phyloP scores from a whole-genome alignment of 2,329 filamentous ascomycete species.

The Aspergillus pseudotamarii region DNA sequence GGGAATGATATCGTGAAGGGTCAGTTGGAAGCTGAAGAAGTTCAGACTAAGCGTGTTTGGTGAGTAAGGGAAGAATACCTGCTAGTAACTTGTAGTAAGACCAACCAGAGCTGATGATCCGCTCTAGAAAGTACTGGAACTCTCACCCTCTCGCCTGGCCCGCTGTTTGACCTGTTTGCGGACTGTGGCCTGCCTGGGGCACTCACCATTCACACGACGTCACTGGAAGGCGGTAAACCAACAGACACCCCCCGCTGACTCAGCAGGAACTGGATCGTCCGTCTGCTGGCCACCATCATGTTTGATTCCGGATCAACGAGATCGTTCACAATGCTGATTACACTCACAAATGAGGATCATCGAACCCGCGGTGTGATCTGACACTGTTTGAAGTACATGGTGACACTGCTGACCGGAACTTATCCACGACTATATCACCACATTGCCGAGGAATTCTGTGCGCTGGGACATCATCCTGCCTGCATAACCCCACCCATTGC shows the following conservation, averaged over 20 bases:
- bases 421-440: not conserved
- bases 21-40: constrained; percentile 15
- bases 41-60: constrained; percentile 15
- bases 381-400: not conserved
- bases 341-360: not conserved
- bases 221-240: constrained; percentile 1
- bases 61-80: not conserved
- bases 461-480: not conserved
- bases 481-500: not conserved
- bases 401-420: not conserved
- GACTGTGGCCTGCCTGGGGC: constrained; percentile 24
- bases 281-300: not conserved
- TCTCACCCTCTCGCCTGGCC: constrained; percentile 18
- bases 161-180: constrained; percentile 40
- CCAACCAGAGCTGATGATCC: constrained; percentile 22
- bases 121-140: constrained; percentile 48
- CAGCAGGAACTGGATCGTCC: not conserved
- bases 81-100: constrained; percentile 3
- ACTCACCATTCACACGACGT: constrained; percentile 1
- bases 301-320: not conserved
- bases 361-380: not conserved
- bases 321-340: not conserved
- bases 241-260: not conserved
- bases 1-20: constrained; percentile 8
- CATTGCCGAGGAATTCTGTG: not conserved